These are phyloP conservation scores for Candida berthetii DNA, from an alignment of 805 yeast genomes.

Conservation along the genomic window DNA sequence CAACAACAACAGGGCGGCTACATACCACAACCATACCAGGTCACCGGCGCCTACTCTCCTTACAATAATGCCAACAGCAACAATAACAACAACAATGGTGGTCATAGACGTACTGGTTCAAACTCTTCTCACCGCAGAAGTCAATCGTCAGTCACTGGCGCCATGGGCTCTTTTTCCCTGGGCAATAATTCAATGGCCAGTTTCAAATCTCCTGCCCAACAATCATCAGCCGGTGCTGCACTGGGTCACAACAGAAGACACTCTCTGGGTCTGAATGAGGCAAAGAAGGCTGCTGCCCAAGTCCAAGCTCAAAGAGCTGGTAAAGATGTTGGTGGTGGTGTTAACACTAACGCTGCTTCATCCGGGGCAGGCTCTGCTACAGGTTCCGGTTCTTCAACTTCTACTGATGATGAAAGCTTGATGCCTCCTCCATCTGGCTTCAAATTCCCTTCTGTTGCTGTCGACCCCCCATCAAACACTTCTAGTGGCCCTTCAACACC, in stretches of 20 bases:
- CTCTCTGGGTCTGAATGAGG: slow-evolving; percentile 86
- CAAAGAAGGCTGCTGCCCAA: slow-evolving; percentile 94
- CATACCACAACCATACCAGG: slow-evolving; percentile 8
- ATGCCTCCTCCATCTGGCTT: slow-evolving; percentile 31
- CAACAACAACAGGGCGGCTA: slow-evolving; percentile 35
- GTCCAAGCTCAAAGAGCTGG: slow-evolving; percentile 66
- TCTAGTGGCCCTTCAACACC: slow-evolving; percentile 2
- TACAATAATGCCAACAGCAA: slow-evolving; percentile 8
- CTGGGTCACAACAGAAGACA: slow-evolving; percentile 87
- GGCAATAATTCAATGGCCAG: slow-evolving; percentile 11
- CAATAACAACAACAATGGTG: slow-evolving; percentile 20
- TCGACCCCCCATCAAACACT: slow-evolving; percentile 23
- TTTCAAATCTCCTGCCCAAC: slow-evolving; percentile 3
- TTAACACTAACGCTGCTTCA: too few relatives aligned
- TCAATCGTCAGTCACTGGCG: slow-evolving; percentile 34
- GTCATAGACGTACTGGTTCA: slow-evolving; percentile 7
- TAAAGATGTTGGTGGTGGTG: slow-evolving; percentile 8
- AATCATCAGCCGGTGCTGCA: background rate
- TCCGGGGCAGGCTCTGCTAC: background rate
- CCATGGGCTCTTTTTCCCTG: slow-evolving; percentile 25
- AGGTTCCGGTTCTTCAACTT: slow-evolving; percentile 5
- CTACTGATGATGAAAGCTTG: slow-evolving; percentile 7
- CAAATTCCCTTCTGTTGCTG: slow-evolving; percentile 48
- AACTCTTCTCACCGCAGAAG: slow-evolving; percentile 39
- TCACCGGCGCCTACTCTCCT: slow-evolving; percentile 16